Evolutionary conservation across 345 rosid genomes (phyloP).

Genomic region (Euphorbia lathyris): DNA sequence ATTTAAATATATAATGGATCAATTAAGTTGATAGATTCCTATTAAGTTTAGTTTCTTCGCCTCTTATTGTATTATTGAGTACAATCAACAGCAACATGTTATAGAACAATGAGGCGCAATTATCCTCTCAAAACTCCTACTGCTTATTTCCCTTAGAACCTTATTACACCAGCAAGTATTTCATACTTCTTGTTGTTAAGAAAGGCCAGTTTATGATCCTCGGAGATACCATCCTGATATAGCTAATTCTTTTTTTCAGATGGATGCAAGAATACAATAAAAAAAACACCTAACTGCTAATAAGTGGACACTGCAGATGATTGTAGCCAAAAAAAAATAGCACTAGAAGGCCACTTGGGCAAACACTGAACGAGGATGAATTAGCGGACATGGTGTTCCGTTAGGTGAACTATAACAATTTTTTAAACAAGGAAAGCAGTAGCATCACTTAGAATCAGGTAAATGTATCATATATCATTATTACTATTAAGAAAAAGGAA

Average conservation of each 20-base stretch:
- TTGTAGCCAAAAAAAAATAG: neutral
- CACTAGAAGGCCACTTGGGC: neutral
- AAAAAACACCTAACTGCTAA: neutral
- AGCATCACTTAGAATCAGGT: too few species aligned
- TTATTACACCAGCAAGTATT: neutral
- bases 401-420: neutral
- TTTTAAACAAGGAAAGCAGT: neutral
- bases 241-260: neutral
- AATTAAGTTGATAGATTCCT: neutral
- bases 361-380: neutral
- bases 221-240: neutral
- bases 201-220: neutral
- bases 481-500: neutral
- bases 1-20: neutral
- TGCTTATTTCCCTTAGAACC: neutral
- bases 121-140: neutral
- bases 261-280: neutral
- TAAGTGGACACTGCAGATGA: neutral
- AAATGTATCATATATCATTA: neutral
- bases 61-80: neutral
- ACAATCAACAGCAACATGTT: neutral
- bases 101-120: neutral
- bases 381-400: neutral
- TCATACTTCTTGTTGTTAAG: neutral
- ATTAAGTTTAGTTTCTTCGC: neutral